A percentile compares a stretch with the other conserved stretches of the same genome.
Conservation (phyloP, 306 rosid species). For the Lathyrus oleraceus region DNA sequence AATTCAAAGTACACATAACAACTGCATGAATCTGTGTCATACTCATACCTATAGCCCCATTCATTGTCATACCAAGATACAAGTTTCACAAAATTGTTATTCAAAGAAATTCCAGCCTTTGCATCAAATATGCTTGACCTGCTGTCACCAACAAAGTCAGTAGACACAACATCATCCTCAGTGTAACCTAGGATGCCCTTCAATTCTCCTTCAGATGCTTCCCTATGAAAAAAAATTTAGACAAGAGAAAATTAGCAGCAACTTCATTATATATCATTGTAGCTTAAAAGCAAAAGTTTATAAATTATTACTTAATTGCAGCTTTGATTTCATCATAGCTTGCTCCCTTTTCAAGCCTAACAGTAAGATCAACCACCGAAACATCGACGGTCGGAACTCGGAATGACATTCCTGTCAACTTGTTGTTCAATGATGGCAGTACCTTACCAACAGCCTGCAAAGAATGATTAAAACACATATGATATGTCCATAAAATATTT, state of each 20-base stretch:
- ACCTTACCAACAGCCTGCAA: slow-evolving; percentile 93
- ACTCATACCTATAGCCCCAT: slow-evolving; percentile 58
- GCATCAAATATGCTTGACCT: slow-evolving; percentile 62
- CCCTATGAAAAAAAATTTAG: slow-evolving; percentile 43
- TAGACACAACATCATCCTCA: slow-evolving; percentile 79
- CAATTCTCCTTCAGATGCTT: slow-evolving; percentile 68
- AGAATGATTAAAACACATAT: not conserved
- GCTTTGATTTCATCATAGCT: slow-evolving; percentile 74
- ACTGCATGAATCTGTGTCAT: not conserved
- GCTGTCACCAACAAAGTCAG: slow-evolving; percentile 78
- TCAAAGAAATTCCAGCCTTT: slow-evolving; percentile 74
- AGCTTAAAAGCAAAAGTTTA: not conserved
- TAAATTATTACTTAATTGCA: slow-evolving; percentile 66
- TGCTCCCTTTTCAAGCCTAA: slow-evolving; percentile 71
- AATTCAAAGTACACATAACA: not conserved
- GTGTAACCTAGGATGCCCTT: slow-evolving; percentile 85
- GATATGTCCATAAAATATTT: too few species aligned
- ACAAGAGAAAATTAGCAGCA: not conserved
- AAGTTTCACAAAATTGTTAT: slow-evolving; percentile 64
- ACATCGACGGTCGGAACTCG: slow-evolving; percentile 93
- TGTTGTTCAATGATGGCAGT: slow-evolving; percentile 75
- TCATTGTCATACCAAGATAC: slow-evolving; percentile 76
- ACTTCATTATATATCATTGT: not conserved
- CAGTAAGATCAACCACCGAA: slow-evolving; percentile 95
- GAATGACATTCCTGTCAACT: slow-evolving; percentile 91